phyloP scores from a whole-genome alignment of 257 asterid genomes.

The Dorcoceras hygrometricum region DNA sequence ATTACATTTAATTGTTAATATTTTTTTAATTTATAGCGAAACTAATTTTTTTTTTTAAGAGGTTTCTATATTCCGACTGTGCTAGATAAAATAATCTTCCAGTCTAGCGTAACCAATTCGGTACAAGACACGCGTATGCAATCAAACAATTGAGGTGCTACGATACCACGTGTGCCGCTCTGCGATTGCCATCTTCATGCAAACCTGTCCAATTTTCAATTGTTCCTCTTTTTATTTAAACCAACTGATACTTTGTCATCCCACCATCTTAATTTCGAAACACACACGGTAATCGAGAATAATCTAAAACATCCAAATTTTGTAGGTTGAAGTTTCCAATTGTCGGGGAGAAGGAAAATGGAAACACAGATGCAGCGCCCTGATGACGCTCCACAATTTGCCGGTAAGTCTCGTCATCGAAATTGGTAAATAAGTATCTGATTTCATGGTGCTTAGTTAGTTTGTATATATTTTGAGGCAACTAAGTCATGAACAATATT shows the following conservation, averaged over 20 bases:
- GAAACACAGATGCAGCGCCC: neutral
- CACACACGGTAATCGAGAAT: no score
- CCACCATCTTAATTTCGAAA: neutral
- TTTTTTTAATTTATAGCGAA: no score
- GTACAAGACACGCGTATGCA: conserved; percentile 19
- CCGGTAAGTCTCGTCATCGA: neutral
- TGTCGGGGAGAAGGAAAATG: neutral
- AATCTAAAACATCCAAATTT: no score
- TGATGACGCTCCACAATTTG: neutral
- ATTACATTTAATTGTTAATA: no score
- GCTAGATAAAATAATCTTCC: neutral
- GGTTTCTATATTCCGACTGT: no score
- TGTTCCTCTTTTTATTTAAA: neutral
- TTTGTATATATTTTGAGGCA: no score
- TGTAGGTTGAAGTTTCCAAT: no score
- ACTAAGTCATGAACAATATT: no score
- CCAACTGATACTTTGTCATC: neutral
- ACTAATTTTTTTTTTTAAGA: no score
- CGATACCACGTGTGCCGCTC: conserved; percentile 12
- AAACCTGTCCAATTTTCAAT: conserved; percentile 13
- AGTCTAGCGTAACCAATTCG: neutral
- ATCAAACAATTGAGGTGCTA: neutral
- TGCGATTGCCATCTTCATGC: conserved; percentile 20
- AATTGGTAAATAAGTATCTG: no score
- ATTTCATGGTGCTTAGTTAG: no score